Conservation (phyloP, 1,139 yeast genomes). For the Debaryomyces singareniensis region DNA sequence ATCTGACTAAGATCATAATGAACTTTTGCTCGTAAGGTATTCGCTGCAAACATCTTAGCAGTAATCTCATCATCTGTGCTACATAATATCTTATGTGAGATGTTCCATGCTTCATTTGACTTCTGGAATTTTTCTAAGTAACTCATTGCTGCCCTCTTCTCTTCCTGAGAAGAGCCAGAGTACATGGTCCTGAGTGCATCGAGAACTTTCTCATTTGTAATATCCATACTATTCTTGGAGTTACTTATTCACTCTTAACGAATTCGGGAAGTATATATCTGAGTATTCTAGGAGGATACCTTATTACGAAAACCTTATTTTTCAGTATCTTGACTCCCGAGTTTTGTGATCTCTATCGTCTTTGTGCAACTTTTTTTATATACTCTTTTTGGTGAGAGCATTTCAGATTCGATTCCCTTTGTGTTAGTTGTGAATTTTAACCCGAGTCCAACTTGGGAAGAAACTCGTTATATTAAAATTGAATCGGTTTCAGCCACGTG, state of each 20-base stretch:
- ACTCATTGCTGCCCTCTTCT: conserved; percentile 56
- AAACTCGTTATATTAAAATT: too few species aligned
- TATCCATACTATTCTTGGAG: background rate
- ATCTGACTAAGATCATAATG: conserved; percentile 81
- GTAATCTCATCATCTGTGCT: conserved; percentile 29
- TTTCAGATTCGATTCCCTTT: too few species aligned
- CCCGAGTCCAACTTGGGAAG: too few species aligned
- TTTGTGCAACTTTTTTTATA: too few species aligned
- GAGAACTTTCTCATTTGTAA: background rate
- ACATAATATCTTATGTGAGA: conserved; percentile 31
- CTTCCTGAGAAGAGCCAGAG: conserved; percentile 41
- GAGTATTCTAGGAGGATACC: too few species aligned
- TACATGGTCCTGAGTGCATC: conserved; percentile 48
- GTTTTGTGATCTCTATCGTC: too few species aligned
- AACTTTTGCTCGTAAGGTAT: conserved; percentile 78
- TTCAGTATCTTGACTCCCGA: too few species aligned
- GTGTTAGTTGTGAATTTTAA: too few species aligned
- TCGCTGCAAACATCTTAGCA: conserved; percentile 78
- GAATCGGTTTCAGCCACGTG: too few species aligned
- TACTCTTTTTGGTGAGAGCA: too few species aligned
- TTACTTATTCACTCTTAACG: background rate
- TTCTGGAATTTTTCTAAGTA: conserved; percentile 80
- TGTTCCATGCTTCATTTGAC: conserved; percentile 64
- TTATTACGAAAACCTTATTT: too few species aligned
- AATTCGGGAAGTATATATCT: background rate